These are phyloP conservation scores for Camillea tinctor DNA, from an alignment of 2,329 filamentous ascomycete genomes.

Conservation along the genomic window DNA sequence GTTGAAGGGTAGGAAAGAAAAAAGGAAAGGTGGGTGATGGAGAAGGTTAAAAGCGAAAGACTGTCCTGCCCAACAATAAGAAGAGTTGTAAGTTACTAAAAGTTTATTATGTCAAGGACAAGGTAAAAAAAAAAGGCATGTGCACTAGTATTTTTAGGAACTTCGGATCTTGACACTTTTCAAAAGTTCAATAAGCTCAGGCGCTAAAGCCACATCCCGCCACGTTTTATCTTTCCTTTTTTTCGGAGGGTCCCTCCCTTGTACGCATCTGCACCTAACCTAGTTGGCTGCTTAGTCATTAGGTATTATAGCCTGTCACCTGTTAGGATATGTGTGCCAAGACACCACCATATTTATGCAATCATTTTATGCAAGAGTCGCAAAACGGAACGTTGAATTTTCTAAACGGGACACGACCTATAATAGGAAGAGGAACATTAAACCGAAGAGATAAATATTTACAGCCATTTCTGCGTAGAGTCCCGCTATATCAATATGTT, in stretches of 20 bases:
- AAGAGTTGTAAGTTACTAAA: too few species aligned
- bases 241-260: not conserved
- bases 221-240: too few species aligned
- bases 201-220: constrained; percentile 1
- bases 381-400: too few species aligned
- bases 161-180: constrained; percentile 34
- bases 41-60: constrained; percentile 9
- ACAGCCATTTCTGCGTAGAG: too few species aligned
- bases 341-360: too few species aligned
- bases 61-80: not conserved
- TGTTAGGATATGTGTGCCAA: not conserved
- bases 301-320: too few species aligned
- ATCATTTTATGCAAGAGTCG: too few species aligned
- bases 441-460: too few species aligned
- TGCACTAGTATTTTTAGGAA: constrained; percentile 16
- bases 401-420: too few species aligned
- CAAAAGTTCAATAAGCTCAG: constrained; percentile 14
- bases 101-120: constrained; percentile 2
- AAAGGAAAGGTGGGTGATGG: constrained; percentile 6
- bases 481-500: too few species aligned
- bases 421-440: too few species aligned
- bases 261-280: not conserved
- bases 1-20: constrained; percentile 3
- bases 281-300: too few species aligned
- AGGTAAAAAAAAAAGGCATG: constrained; percentile 3